Base-by-base conservation (phyloP, 2,329 filamentous ascomycete species). In the Exophiala alcalophila region DNA sequence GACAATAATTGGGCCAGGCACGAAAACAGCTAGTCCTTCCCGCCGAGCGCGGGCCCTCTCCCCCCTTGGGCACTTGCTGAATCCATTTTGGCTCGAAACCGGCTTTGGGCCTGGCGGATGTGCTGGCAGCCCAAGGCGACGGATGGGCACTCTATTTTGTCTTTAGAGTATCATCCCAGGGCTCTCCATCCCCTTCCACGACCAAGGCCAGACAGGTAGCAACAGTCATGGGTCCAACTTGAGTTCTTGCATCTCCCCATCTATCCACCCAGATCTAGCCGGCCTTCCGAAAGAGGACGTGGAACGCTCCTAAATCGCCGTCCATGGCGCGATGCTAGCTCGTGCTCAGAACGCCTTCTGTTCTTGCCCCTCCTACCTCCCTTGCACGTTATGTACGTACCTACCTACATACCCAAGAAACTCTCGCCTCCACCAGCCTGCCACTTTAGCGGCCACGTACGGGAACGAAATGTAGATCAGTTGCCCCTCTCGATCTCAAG, bases 301-400 rank as follows among this genome's bases (percentile, higher is more conserved):
- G 29, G 21, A 43, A 38, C 31, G n/a, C 26, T 40, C 43, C 37
- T 21, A 28, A 40, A 44, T 47, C 32, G 42, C 40, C 45, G 27
- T 44, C 38, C 25, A 44, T 47, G 42, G 45, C 43, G 34, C 40
- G 28, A 47, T 41, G 44, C 51, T 50, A 51, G 48, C 51, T 47
- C 40, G 40, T 49, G 37, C 48, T 42, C 41, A 24, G 32, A 44
- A 25, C 38, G 44, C 41, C 44, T 48, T 41, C 47, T 51, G 33
- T 24, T 33, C 16, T 35, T 28, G 35, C 33, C 29, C 38, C 8
- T 20, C 39, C 28, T 38, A 21, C 29, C 30, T 26, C 37, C 30
- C 30, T 32, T 28, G n/a, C n/a, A n/a, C n/a, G n/a, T n/a, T n/a
- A n/a, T 40, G 32, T 35, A 45, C 40, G 40, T 36, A 35, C 25